Conservation (phyloP, 768 basidiomycete genomes). For the Pleurotus eryngii region DNA sequence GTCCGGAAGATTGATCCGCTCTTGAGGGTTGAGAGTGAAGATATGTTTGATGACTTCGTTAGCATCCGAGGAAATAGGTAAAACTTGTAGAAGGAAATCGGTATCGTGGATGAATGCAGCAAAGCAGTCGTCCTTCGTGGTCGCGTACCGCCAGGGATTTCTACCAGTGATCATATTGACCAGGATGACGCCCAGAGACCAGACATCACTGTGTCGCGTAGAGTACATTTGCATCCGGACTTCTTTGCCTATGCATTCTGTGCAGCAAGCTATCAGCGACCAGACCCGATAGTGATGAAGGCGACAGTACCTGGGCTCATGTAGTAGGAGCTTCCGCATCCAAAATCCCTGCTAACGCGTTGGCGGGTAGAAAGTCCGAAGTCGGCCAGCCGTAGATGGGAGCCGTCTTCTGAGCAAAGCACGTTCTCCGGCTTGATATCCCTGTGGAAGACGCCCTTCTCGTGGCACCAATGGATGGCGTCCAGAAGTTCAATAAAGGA, state of each 20-base stretch:
- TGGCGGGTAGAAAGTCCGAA: constrained; percentile 68
- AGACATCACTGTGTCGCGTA: constrained; percentile 64
- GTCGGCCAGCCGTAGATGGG: constrained; percentile 62
- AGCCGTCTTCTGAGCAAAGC: constrained; percentile 52
- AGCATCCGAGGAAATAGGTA: constrained; percentile 70
- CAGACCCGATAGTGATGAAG: background rate
- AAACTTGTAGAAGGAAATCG: constrained; percentile 59
- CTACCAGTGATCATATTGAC: constrained; percentile 78
- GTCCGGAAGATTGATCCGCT: constrained; percentile 60
- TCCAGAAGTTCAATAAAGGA: constrained; percentile 80
- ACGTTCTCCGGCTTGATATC: constrained; percentile 89
- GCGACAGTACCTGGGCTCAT: constrained; percentile 64
- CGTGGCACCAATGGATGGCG: constrained; percentile 73
- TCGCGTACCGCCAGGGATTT: constrained; percentile 76
- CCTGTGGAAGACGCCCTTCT: constrained; percentile 71
- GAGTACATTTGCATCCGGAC: constrained; percentile 47
- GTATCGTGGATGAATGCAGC: constrained; percentile 57
- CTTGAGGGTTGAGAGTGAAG: constrained; percentile 62
- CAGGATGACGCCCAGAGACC: constrained; percentile 78
- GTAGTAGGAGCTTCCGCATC: constrained; percentile 59
- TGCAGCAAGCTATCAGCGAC: background rate
- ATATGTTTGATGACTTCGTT: constrained; percentile 68
- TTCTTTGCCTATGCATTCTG: constrained; percentile 55
- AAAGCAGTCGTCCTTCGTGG: constrained; percentile 65
- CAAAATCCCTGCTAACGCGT: constrained; percentile 43